A percentile compares a stretch with the other conserved stretches of the same genome.
These are phyloP conservation scores for Hypoxylon lienhwacheense DNA, from an alignment of 495 filamentous ascomycete genomes.

Conservation along the genomic window DNA sequence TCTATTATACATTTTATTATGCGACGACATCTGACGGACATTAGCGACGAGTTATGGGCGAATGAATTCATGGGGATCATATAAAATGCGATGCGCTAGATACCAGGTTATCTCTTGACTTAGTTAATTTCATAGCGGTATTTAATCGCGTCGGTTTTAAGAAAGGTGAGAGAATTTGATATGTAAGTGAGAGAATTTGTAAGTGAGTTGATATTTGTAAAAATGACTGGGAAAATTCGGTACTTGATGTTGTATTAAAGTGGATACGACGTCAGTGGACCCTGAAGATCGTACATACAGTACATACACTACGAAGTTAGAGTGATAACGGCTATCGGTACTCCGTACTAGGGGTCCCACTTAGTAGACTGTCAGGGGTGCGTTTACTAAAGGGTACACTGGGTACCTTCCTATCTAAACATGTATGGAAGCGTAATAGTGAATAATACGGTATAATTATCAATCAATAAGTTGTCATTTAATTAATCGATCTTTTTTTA, in stretches of 20 bases:
- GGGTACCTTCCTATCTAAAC: no score
- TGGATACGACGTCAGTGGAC: constrained; percentile 34
- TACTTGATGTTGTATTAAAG: constrained; percentile 13
- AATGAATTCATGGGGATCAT: constrained; percentile 17
- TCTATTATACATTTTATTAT: neutral
- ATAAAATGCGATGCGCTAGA: constrained; percentile 4
- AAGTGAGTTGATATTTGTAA: no score
- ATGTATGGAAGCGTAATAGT: no score
- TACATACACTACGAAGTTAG: no score
- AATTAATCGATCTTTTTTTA: neutral
- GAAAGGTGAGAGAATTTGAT: constrained; percentile 6
- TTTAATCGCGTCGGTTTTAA: no score
- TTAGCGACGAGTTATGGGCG: constrained; percentile 37
- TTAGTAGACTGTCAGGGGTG: no score
- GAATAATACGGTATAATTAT: no score
- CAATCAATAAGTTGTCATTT: neutral
- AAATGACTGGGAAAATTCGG: neutral
- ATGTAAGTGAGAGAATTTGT: constrained; percentile 19
- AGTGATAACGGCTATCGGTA: constrained; percentile 34
- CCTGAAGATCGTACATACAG: constrained; percentile 31
- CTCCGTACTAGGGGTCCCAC: no score
- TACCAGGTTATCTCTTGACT: constrained; percentile 8
- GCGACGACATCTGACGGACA: neutral
- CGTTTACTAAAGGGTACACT: neutral
- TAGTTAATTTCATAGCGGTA: neutral